Evolutionary conservation across 169 alveolate species (phyloP).

Genomic region (Perkinsus olseni): DNA sequence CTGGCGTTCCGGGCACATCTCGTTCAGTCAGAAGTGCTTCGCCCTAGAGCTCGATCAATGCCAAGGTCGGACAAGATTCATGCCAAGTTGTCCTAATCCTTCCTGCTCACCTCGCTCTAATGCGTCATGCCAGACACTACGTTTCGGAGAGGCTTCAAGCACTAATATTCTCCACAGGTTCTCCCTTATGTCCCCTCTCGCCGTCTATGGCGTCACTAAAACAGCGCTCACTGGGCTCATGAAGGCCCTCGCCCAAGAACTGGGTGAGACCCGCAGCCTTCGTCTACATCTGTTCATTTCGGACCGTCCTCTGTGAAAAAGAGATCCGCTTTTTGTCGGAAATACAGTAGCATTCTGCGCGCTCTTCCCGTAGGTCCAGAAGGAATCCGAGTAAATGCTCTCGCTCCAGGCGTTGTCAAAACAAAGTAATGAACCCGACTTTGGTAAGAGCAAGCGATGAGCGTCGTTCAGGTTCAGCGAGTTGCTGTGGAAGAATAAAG

Average conservation of each 20-base stretch:
- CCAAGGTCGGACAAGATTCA: too few relatives aligned
- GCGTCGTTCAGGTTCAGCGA: background rate
- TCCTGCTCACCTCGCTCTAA: too few relatives aligned
- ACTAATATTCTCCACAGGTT: background rate
- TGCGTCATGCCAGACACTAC: too few relatives aligned
- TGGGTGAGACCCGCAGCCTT: constrained; percentile 11
- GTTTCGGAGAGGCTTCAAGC: too few relatives aligned
- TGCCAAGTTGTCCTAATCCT: too few relatives aligned
- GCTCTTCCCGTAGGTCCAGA: constrained; percentile 14
- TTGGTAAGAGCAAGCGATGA: background rate
- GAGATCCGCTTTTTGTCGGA: too few relatives aligned
- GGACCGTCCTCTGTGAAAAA: too few relatives aligned
- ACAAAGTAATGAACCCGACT: constrained; percentile 30
- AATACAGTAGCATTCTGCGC: too few relatives aligned
- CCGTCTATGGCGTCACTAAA: constrained; percentile 62
- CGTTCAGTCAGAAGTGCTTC: too few relatives aligned
- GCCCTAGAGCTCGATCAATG: too few relatives aligned
- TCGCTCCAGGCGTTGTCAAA: constrained; percentile 51
- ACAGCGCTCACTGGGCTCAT: constrained; percentile 54
- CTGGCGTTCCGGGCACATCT: too few relatives aligned
- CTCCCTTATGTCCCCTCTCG: constrained; percentile 21
- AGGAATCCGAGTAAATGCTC: constrained; percentile 43
- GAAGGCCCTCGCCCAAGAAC: constrained; percentile 40
- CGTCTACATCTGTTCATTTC: background rate
- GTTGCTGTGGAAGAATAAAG: background rate